phyloP scores from a whole-genome alignment of 2,329 filamentous ascomycete genomes.

The Aspergillus felis region DNA sequence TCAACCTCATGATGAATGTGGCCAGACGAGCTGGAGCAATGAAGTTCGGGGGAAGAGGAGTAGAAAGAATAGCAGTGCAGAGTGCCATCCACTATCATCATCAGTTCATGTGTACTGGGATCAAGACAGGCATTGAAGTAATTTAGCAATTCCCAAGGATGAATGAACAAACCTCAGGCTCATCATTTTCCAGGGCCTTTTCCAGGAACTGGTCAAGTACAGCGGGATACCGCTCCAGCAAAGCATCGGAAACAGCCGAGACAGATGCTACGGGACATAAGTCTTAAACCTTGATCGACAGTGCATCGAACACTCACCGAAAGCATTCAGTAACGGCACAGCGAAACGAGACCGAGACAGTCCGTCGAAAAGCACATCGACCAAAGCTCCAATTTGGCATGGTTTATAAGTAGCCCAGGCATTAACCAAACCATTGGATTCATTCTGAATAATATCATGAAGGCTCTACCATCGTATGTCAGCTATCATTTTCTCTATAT shows the following conservation, averaged over 20 bases:
- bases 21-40: constrained; percentile 31
- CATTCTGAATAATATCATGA: constrained; percentile 23
- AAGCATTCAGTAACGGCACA: constrained; percentile 46
- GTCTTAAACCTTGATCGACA: constrained; percentile 1
- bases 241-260: constrained; percentile 27
- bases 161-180: constrained; percentile 26
- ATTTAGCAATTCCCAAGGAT: neutral
- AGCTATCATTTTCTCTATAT: constrained; percentile 1
- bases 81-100: constrained; percentile 24
- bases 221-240: constrained; percentile 30
- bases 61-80: constrained; percentile 34
- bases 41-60: constrained; percentile 25
- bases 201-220: constrained; percentile 35
- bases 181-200: constrained; percentile 23
- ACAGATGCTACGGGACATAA: constrained; percentile 23
- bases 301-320: constrained; percentile 36
- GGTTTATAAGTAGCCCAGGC: constrained; percentile 47
- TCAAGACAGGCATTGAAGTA: neutral
- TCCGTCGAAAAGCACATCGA: constrained; percentile 45
- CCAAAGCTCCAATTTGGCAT: constrained; percentile 47
- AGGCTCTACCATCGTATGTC: constrained; percentile 25
- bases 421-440: constrained; percentile 34
- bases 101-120: neutral
- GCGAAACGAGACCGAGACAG: constrained; percentile 51
- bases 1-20: constrained; percentile 29